A percentile compares a stretch with the other conserved stretches of the same genome.
Evolutionary conservation across 2,329 filamentous ascomycete species (phyloP).

Genomic region (Metarhizium album): DNA sequence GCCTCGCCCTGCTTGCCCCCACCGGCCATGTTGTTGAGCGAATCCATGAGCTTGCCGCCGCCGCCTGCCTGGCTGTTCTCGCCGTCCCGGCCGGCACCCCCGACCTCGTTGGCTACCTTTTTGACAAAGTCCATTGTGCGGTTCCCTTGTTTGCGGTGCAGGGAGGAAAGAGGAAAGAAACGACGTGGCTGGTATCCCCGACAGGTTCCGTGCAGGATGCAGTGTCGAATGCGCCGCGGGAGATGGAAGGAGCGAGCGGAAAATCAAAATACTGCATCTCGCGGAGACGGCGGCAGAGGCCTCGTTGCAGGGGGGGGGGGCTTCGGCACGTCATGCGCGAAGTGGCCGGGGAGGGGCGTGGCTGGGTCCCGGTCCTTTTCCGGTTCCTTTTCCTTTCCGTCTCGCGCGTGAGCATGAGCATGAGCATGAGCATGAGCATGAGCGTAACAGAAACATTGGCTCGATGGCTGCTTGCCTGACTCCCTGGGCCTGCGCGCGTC

Average conservation of each 20-base stretch:
- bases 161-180: too few relatives aligned
- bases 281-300: too few relatives aligned
- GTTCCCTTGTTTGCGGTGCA: slow-evolving; percentile 34
- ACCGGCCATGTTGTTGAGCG: slow-evolving; percentile 60
- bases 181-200: background rate
- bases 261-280: background rate
- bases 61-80: slow-evolving; percentile 7
- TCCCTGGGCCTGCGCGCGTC: too few relatives aligned
- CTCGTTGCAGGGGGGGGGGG: too few relatives aligned
- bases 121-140: slow-evolving; percentile 44
- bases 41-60: slow-evolving; percentile 48
- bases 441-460: too few relatives aligned
- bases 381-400: too few relatives aligned
- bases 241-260: background rate
- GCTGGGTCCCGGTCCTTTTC: too few relatives aligned
- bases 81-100: slow-evolving; percentile 16
- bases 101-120: slow-evolving; percentile 31
- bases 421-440: too few relatives aligned
- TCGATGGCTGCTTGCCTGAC: too few relatives aligned
- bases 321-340: too few relatives aligned
- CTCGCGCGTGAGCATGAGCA: background rate
- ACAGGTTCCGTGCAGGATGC: background rate
- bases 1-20: slow-evolving; percentile 66
- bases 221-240: background rate
- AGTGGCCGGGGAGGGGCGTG: too few relatives aligned